Percentiles rank a stretch among this genome's conserved stretches.
Evolutionary conservation across 202 grass and related monocot genomes (phyloP).

Genomic region (Schoenoplectus triqueter): DNA sequence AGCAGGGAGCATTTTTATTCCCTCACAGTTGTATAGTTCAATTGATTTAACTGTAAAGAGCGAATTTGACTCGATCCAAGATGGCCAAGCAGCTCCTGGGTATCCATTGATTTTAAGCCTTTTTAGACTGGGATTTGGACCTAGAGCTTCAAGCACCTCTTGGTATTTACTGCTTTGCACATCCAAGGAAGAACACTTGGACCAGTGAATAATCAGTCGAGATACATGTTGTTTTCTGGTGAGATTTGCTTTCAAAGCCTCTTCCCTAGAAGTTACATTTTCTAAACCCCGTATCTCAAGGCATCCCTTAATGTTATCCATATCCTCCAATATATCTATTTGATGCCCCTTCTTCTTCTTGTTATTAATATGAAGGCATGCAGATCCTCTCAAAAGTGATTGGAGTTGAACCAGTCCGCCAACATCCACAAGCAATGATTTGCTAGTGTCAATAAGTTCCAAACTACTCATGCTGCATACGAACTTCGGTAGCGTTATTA

Average conservation of each 20-base stretch:
- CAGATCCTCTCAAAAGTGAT: background rate
- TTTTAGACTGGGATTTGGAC: background rate
- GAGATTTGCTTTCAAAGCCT: too few species aligned
- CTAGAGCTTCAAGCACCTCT: background rate
- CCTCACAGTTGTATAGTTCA: background rate
- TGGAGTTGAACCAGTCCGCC: background rate
- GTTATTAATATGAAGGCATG: background rate
- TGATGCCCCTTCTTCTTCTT: background rate
- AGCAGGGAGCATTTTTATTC: background rate
- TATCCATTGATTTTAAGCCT: background rate
- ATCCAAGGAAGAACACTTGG: background rate
- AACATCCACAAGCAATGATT: background rate
- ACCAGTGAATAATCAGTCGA: background rate
- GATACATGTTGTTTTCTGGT: too few species aligned
- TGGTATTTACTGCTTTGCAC: background rate
- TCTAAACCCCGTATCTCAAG: background rate
- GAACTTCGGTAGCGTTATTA: background rate
- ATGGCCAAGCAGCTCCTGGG: background rate
- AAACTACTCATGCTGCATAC: background rate
- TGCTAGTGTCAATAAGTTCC: background rate
- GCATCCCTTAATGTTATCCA: background rate
- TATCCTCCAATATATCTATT: background rate
- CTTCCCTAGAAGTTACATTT: too few species aligned
- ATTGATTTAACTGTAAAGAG: background rate
- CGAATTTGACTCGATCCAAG: background rate